Conservation (phyloP, 2,329 filamentous ascomycete species). For the Paramyrothecium roridum region DNA sequence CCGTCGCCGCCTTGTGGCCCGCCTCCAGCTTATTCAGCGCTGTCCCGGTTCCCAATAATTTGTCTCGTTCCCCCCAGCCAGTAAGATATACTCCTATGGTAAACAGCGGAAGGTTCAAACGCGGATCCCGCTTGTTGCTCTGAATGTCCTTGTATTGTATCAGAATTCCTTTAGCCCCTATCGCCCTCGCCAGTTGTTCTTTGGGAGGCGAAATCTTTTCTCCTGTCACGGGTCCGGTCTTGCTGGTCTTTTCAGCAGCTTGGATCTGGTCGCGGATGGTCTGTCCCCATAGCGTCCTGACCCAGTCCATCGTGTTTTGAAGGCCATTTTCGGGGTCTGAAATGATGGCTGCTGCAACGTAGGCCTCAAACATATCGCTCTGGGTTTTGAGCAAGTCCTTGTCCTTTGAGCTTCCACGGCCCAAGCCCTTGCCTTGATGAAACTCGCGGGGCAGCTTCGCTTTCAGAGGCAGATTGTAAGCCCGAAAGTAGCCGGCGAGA, state of each 20-base stretch:
- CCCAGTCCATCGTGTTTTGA: conserved; percentile 61
- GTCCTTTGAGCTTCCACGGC: conserved; percentile 28
- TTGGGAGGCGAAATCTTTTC: conserved; percentile 16
- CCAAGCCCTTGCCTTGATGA: conserved; percentile 17
- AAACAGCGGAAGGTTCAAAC: conserved; percentile 53
- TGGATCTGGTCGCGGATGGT: conserved; percentile 55
- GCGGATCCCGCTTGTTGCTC: conserved; percentile 50
- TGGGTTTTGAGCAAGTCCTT: conserved; percentile 68
- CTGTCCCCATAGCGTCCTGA: conserved; percentile 70
- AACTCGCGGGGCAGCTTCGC: conserved; percentile 53
- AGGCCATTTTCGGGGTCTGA: conserved; percentile 64
- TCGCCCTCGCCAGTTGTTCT: conserved; percentile 24
- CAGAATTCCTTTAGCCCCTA: conserved; percentile 55
- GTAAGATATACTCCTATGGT: conserved; percentile 63
- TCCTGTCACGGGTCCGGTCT: not conserved
- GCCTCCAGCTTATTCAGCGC: conserved; percentile 68
- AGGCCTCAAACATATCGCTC: conserved; percentile 89
- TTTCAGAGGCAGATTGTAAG: conserved; percentile 68
- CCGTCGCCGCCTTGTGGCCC: conserved; percentile 61
- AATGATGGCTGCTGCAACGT: conserved; percentile 74
- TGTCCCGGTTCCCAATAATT: conserved; percentile 60
- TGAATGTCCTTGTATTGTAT: conserved; percentile 60
- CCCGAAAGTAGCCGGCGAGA: conserved; percentile 63
- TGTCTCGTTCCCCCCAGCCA: conserved; percentile 64
- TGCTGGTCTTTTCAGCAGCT: conserved; percentile 29